Evolutionary conservation across 352 stramenopile genomes (phyloP).

Genomic region (Globisporangium alternatum): DNA sequence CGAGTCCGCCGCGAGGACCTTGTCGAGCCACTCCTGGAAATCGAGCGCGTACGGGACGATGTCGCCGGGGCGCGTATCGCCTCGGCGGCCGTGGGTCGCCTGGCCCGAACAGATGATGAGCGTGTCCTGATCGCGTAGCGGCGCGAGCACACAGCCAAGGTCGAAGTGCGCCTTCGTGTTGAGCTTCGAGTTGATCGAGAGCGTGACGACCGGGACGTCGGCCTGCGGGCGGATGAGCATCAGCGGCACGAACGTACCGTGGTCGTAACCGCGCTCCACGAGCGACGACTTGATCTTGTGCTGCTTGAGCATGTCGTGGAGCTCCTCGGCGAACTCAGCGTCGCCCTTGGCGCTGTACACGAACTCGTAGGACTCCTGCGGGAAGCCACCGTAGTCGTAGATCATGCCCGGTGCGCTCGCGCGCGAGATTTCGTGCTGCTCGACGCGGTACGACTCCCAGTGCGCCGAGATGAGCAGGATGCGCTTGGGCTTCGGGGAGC

Average conservation of each 20-base stretch:
- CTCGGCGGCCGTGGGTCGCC: slow-evolving; percentile 29
- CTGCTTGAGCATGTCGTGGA: slow-evolving; percentile 51
- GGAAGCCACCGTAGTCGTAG: slow-evolving; percentile 91
- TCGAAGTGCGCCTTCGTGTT: slow-evolving; percentile 54
- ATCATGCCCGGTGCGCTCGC: slow-evolving; percentile 56
- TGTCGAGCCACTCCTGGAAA: slow-evolving; percentile 47
- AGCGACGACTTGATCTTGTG: slow-evolving; percentile 55
- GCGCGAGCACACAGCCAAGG: slow-evolving; percentile 57
- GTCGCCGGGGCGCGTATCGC: neutral
- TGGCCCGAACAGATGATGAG: slow-evolving; percentile 85
- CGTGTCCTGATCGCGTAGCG: slow-evolving; percentile 69
- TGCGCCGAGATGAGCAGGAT: slow-evolving; percentile 88
- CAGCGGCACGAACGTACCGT: slow-evolving; percentile 88
- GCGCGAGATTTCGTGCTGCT: slow-evolving; percentile 55
- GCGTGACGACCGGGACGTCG: slow-evolving; percentile 82
- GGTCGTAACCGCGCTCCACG: slow-evolving; percentile 75
- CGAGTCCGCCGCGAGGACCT: slow-evolving; percentile 23
- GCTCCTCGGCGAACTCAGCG: slow-evolving; percentile 57
- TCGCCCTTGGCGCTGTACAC: slow-evolving; percentile 72
- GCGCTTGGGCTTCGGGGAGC: slow-evolving; percentile 41
- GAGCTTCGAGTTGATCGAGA: slow-evolving; percentile 71
- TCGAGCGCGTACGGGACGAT: slow-evolving; percentile 22
- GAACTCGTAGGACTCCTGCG: slow-evolving; percentile 75
- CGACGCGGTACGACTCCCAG: slow-evolving; percentile 59
- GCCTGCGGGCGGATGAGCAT: slow-evolving; percentile 79